Conservation (phyloP, 305 asterid species). For the Solanum hybrid region DNA sequence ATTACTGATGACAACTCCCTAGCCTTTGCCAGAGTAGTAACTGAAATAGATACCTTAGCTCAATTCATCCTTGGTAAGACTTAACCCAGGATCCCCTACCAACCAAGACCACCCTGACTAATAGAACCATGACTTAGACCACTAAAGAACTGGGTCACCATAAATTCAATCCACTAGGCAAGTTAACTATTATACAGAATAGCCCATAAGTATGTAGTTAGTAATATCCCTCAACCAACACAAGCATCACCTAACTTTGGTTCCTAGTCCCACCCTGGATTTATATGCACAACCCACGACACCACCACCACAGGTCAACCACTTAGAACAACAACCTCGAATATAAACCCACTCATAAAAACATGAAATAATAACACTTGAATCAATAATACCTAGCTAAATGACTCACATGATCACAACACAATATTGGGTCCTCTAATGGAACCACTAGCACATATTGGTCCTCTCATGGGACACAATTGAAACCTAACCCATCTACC, state of each 20-base stretch:
- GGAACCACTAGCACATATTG: neutral
- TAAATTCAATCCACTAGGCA: neutral
- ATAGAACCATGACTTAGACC: neutral
- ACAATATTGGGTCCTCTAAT: neutral
- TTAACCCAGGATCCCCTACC: neutral
- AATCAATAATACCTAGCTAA: too few species aligned
- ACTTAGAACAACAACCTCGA: neutral
- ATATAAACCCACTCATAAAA: neutral
- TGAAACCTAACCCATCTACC: neutral
- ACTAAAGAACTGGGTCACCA: neutral
- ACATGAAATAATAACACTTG: neutral
- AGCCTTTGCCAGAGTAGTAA: neutral
- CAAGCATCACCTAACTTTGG: neutral
- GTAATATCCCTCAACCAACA: neutral
- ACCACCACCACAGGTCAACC: too few species aligned
- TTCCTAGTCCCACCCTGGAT: neutral
- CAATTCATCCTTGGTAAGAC: neutral
- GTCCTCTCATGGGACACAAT: neutral
- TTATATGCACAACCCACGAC: too few species aligned
- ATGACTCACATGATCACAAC: too few species aligned
- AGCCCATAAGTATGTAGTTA: neutral
- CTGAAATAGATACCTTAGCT: neutral
- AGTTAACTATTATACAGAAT: neutral
- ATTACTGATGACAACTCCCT: neutral
- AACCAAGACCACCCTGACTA: neutral